These are phyloP conservation scores for Penicillium polonicum DNA, from an alignment of 2,329 filamentous ascomycete genomes.

Conservation along the genomic window DNA sequence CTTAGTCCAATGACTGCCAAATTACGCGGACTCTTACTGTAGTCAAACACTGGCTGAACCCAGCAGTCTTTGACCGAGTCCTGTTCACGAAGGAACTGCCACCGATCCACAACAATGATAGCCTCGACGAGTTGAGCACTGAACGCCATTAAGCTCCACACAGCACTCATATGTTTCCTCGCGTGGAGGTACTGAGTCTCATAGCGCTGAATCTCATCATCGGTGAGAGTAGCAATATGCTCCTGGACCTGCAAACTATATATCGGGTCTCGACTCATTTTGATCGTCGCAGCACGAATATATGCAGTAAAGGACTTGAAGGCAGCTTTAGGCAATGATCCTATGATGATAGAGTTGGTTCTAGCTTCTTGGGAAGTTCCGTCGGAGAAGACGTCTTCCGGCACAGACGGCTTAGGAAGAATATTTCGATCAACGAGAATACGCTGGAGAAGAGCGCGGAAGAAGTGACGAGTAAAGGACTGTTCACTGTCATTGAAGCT, in stretches of 20 bases:
- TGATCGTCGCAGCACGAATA: constrained; percentile 74
- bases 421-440: constrained; percentile 86
- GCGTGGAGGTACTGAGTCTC: constrained; percentile 61
- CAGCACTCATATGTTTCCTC: constrained; percentile 77
- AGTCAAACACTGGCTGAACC: constrained; percentile 94
- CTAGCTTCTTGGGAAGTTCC: constrained; percentile 31
- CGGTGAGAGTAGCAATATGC: constrained; percentile 67
- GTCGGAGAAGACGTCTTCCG: constrained; percentile 27
- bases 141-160: constrained; percentile 96
- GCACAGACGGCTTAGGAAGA: constrained; percentile 56
- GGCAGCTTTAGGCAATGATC: constrained; percentile 74
- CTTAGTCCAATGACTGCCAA: constrained; percentile 91
- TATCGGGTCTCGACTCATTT: constrained; percentile 64
- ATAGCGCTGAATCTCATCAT: constrained; percentile 73
- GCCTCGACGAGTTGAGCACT: constrained; percentile 90
- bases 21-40: constrained; percentile 80
- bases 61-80: constrained; percentile 71
- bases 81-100: constrained; percentile 81
- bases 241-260: constrained; percentile 61
- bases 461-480: constrained; percentile 94
- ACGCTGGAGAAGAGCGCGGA: constrained; percentile 82
- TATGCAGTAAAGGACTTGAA: constrained; percentile 75
- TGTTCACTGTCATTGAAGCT: constrained; percentile 71
- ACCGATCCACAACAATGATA: constrained; percentile 85
- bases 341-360: constrained; percentile 75